A percentile compares a stretch with the other conserved stretches of the same genome.
Evolutionary conservation across 192 early-diverging fungal species (phyloP).

Genomic region (Linderina pennispora): DNA sequence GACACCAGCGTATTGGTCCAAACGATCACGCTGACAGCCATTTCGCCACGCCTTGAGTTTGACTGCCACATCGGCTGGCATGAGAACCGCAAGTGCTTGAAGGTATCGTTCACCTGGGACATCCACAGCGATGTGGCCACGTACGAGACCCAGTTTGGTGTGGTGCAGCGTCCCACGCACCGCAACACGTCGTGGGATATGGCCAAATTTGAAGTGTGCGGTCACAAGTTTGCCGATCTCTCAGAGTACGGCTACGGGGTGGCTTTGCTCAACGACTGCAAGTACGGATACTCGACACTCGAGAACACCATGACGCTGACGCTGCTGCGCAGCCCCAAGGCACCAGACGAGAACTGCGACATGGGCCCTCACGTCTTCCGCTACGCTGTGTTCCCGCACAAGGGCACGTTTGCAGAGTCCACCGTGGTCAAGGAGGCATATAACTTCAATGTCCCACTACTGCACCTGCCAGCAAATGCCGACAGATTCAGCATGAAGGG

Average conservation of each 20-base stretch:
- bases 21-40: conserved; percentile 65
- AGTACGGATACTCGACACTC: conserved; percentile 89
- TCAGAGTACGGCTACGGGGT: conserved; percentile 94
- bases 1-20: conserved; percentile 62
- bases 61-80: conserved; percentile 86
- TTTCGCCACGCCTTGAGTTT: conserved; percentile 76
- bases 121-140: conserved; percentile 78
- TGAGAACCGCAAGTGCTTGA: conserved; percentile 81
- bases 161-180: conserved; percentile 85
- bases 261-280: conserved; percentile 89
- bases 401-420: conserved; percentile 73
- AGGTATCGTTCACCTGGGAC: conserved; percentile 89
- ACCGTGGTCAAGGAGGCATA: conserved; percentile 82
- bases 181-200: conserved; percentile 87
- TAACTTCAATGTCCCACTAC: conserved; percentile 80
- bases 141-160: conserved; percentile 93
- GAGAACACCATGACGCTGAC: conserved; percentile 77
- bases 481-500: not conserved
- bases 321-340: conserved; percentile 80
- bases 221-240: conserved; percentile 92
- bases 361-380: conserved; percentile 70
- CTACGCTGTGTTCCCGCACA: conserved; percentile 88
- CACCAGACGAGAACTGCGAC: conserved; percentile 50
- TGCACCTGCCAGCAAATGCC: conserved; percentile 20
- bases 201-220: conserved; percentile 91